These are phyloP conservation scores for Urostyla sp. DNA, from an alignment of 73 alveolate species.

Conservation along the genomic window DNA sequence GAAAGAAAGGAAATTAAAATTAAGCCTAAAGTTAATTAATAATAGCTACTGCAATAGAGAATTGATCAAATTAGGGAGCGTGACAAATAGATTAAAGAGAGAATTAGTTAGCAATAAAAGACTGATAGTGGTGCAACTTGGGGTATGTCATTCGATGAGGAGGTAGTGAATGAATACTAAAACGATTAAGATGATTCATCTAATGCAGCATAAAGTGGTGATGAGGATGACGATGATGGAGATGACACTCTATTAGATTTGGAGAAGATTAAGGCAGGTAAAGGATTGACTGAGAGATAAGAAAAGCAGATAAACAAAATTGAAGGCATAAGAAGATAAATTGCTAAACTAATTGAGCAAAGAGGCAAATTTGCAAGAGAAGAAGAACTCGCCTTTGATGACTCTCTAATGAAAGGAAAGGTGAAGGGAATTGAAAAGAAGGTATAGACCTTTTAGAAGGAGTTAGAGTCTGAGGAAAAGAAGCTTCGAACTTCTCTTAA, in stretches of 20 bases:
- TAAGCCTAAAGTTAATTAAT: slow-evolving; percentile 14
- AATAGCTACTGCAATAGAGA: slow-evolving; percentile 27
- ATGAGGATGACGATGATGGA: slow-evolving; percentile 18
- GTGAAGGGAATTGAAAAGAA: slow-evolving; percentile 41
- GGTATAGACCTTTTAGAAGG: slow-evolving; percentile 17
- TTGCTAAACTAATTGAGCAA: slow-evolving; percentile 15
- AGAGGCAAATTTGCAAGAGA: slow-evolving; percentile 33
- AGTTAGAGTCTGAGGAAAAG: slow-evolving; percentile 31
- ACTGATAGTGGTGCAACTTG: slow-evolving; percentile 41
- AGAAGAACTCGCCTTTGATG: slow-evolving; percentile 52
- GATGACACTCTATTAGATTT: slow-evolving; percentile 49
- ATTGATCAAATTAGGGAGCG: slow-evolving; percentile 13
- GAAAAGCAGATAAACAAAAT: slow-evolving; percentile 32
- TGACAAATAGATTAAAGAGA: slow-evolving; percentile 35
- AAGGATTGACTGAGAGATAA: slow-evolving; percentile 53
- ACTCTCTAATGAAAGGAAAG: slow-evolving; percentile 29
- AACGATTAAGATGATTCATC: slow-evolving; percentile 46
- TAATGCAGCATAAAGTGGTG: slow-evolving; percentile 31
- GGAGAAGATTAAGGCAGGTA: slow-evolving; percentile 29
- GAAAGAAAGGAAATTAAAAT: slow-evolving; percentile 10
- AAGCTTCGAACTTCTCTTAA: slow-evolving; percentile 23
- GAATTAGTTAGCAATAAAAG: neutral
- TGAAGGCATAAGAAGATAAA: slow-evolving; percentile 45
- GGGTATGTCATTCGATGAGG: slow-evolving; percentile 60
- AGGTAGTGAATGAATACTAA: slow-evolving; percentile 41